Evolutionary conservation across 768 basidiomycete species (phyloP).

Genomic region (Megacollybia marginata): DNA sequence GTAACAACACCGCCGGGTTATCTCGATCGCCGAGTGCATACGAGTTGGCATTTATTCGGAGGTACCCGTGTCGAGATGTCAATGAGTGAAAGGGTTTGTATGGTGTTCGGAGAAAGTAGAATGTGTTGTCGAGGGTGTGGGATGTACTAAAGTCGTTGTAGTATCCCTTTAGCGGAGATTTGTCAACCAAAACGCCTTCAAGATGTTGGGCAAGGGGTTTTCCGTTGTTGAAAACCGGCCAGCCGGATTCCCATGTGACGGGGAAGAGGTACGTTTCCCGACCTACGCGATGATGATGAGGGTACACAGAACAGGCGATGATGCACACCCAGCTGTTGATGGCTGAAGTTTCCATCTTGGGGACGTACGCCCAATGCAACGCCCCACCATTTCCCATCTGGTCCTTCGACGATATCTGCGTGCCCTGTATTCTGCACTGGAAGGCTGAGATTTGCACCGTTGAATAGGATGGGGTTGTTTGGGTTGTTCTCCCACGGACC

Average conservation of each 20-base stretch:
- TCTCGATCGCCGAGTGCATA: conserved; percentile 33
- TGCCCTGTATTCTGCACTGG: conserved; percentile 33
- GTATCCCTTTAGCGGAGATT: too few relatives aligned
- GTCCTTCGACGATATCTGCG: conserved; percentile 26
- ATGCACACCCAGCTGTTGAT: conserved; percentile 24
- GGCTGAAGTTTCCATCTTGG: conserved; percentile 23
- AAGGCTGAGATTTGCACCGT: conserved; percentile 25
- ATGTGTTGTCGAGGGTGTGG: conserved; percentile 17
- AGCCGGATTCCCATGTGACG: conserved; percentile 28
- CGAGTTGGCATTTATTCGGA: conserved; percentile 25
- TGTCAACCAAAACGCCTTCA: too few relatives aligned
- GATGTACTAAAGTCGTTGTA: conserved; percentile 16
- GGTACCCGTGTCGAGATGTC: conserved; percentile 18
- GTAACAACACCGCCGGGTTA: conserved; percentile 26
- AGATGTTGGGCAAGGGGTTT: too few relatives aligned
- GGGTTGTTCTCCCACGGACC: conserved; percentile 36
- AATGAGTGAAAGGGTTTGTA: conserved; percentile 30
- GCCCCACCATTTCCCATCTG: conserved; percentile 32
- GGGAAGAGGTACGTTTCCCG: conserved; percentile 34
- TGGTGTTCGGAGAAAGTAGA: conserved; percentile 32
- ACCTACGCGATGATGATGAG: conserved; percentile 10
- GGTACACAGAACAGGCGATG: not conserved
- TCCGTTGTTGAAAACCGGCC: conserved; percentile 29
- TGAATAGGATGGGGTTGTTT: conserved; percentile 31
- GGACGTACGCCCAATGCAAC: conserved; percentile 32